Conservation (phyloP, 225 moss, liverwort and hornwort species). For the Bryoerythrophyllum caledonicum region DNA sequence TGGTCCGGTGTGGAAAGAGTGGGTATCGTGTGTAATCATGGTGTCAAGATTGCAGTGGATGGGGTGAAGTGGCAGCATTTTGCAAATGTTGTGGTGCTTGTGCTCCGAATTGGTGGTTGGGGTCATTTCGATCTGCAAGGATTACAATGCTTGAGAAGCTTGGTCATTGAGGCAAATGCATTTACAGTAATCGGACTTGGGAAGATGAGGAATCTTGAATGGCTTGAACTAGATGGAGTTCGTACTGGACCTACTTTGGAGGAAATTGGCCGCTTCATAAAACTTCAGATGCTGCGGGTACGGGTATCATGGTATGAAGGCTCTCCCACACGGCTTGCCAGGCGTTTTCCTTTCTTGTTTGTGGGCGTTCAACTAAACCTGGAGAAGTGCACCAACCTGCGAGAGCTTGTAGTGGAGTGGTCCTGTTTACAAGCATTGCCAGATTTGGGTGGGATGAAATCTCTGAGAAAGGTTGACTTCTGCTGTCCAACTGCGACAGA, state of each 20-base stretch:
- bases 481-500: accelerated
- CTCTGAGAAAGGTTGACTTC: not conserved
- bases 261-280: not conserved
- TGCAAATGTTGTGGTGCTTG: not conserved
- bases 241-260: not conserved
- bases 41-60: too few relatives aligned
- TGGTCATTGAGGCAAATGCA: accelerated
- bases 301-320: too few relatives aligned
- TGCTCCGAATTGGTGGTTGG: not conserved
- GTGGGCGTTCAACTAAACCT: not conserved
- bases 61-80: not conserved
- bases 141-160: not conserved
- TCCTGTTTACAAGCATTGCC: not conserved
- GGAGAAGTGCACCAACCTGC: not conserved
- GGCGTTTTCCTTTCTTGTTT: too few relatives aligned
- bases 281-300: not conserved
- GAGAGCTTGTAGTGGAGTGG: not conserved
- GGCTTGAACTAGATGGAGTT: not conserved
- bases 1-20: too few relatives aligned
- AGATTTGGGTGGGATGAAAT: not conserved
- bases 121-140: not conserved
- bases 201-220: not conserved
- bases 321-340: too few relatives aligned
- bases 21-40: too few relatives aligned
- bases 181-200: not conserved